Percentiles rank a stretch among this genome's conserved stretches.
phyloP scores from a whole-genome alignment of 768 basidiomycete species.

The Russula sp. region DNA sequence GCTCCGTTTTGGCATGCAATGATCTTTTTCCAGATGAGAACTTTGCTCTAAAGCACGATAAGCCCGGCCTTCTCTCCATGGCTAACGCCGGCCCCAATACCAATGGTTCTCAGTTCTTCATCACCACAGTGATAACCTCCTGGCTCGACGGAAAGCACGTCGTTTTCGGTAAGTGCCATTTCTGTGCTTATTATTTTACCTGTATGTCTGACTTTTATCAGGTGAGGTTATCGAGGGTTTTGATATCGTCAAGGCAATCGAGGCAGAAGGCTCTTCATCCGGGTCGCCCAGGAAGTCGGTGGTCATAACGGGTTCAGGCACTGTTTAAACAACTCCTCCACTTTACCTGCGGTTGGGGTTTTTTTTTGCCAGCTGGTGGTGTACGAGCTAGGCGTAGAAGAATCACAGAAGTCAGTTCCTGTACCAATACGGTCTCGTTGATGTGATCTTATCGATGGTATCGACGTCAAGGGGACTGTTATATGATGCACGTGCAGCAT shows the following conservation, averaged over 20 bases:
- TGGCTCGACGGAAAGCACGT: constrained; percentile 85
- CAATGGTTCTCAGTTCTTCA: constrained; percentile 87
- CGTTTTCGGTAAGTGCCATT: constrained; percentile 61
- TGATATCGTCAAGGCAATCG: constrained; percentile 46
- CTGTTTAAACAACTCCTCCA: constrained; percentile 29
- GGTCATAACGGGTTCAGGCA: constrained; percentile 51
- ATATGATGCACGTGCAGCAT: not conserved
- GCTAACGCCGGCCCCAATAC: constrained; percentile 80
- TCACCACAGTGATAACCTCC: constrained; percentile 69
- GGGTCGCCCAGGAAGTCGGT: constrained; percentile 44
- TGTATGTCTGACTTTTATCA: constrained; percentile 22
- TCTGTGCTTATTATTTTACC: not conserved
- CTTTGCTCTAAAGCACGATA: constrained; percentile 68
- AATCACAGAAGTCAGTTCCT: constrained; percentile 1
- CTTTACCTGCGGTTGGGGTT: not conserved
- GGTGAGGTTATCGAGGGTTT: constrained; percentile 64
- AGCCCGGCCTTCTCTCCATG: constrained; percentile 65
- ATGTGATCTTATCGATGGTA: constrained; percentile 18
- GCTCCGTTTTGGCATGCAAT: not conserved
- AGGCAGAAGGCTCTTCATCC: constrained; percentile 34
- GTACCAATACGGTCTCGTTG: constrained; percentile 10
- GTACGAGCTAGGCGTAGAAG: constrained; percentile 10
- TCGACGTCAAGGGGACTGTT: constrained; percentile 10
- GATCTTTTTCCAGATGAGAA: constrained; percentile 62
- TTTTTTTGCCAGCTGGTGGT: not conserved